Base-by-base conservation (phyloP, 2,329 filamentous ascomycete species). In the Aspergillus neoniger region DNA sequence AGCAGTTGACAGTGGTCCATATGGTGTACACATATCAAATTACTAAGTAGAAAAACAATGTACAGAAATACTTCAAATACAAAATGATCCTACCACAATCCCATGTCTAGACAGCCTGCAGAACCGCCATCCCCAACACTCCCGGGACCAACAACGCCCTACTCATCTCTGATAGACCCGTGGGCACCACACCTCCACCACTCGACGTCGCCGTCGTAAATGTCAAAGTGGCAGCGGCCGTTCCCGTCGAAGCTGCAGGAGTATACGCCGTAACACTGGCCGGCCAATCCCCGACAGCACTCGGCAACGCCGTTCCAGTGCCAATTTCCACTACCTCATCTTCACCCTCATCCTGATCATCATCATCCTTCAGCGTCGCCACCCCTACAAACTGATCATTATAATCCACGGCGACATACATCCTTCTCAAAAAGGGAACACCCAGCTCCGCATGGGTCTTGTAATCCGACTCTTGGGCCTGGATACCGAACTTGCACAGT, bases 401-500 rank as follows among this genome's bases (percentile, higher is more conserved):
- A 14, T 59, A 55, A 50, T 59, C 57, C 5, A 59, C 39, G 15
- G 57, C 50, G 9, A 59, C 21, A 30, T 59, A 59, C 30, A 59
- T 17, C n/a, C 53, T 17, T 15, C 48, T 41, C 38, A 59, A 7
- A 17, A 59, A 19, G 3, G 49, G 39, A 5, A 43, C 39, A 19
- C 39, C 39, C 8, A 43, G 8, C 17, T 43, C 32, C 12, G 32
- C 32, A 36, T 14, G 32, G 0, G 32, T 14, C 5, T 6, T 36
- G 39, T 43, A 17, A 43, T 43, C 8, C 1, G 32, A 36, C 4
- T 36, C 32, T 12, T 36, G 32, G 12, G 32, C 32, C 10, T 56
- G 28, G n/a, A 57, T 57, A 1, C 5, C 19, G n/a, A 50, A 57
- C 14, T n/a, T 15, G 43, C 55, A 57, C 8, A 25, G 25, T 7